Conservation (phyloP, 352 stramenopile genomes). For the Peronospora destructor region DNA sequence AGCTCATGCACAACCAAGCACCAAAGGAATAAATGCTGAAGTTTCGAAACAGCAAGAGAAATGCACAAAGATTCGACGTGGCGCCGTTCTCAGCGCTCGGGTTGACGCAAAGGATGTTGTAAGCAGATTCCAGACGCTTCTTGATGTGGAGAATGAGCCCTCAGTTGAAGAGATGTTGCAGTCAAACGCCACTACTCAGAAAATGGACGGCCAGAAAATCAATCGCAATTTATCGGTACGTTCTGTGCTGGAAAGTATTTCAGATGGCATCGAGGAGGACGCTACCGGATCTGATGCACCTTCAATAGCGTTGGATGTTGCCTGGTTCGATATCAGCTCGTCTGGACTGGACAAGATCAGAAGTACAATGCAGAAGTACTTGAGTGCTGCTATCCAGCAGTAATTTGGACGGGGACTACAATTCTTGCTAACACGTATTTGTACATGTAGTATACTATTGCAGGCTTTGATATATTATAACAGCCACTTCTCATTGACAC, state of each 20-base stretch:
- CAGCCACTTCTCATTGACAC: too few relatives aligned
- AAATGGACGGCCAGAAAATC: conserved; percentile 2
- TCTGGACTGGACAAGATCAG: conserved; percentile 24
- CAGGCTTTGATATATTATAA: too few relatives aligned
- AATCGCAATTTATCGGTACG: conserved; percentile 14
- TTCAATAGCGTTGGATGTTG: conserved; percentile 19
- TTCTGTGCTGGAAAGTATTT: conserved; percentile 19
- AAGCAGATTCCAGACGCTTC: conserved; percentile 16
- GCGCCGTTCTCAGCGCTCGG: conserved; percentile 3
- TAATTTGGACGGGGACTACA: conserved; percentile 17
- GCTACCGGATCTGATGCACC: conserved; percentile 1
- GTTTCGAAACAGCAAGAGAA: conserved; percentile 15
- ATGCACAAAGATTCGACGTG: conserved; percentile 25
- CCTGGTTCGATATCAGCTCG: conserved; percentile 30
- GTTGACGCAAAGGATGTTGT: conserved; percentile 9
- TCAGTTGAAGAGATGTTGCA: conserved; percentile 20
- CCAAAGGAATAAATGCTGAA: not conserved
- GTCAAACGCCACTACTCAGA: conserved; percentile 1
- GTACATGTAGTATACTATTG: too few relatives aligned
- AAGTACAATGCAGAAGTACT: conserved; percentile 17
- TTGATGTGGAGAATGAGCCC: conserved; percentile 13
- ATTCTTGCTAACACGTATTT: too few relatives aligned
- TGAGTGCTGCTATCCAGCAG: conserved; percentile 16
- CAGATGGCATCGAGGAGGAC: conserved; percentile 23
- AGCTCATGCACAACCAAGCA: conserved; percentile 2